Evolutionary conservation across 106 monocot genomes (phyloP).

Genomic region (Narthecium ossifragum): DNA sequence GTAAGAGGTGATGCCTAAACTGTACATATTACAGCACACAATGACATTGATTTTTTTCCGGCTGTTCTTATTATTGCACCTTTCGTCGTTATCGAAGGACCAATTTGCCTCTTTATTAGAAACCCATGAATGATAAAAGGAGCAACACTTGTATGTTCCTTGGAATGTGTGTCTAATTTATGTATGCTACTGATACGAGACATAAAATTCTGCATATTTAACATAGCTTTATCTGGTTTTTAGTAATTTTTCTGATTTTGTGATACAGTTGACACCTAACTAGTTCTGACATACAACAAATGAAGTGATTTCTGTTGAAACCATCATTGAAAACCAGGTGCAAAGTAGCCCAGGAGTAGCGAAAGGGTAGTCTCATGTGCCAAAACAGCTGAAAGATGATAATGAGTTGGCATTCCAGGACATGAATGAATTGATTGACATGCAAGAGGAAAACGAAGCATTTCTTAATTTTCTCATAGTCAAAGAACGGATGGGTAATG

Average conservation of each 20-base stretch:
- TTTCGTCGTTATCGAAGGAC: no score
- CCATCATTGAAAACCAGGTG: neutral
- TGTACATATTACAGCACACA: no score
- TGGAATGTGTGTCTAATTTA: neutral
- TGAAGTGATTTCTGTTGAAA: neutral
- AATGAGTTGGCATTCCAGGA: neutral
- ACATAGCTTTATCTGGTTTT: neutral
- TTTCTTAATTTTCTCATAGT: neutral
- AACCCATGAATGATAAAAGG: no score
- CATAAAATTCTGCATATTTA: neutral
- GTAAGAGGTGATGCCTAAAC: no score
- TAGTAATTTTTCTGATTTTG: neutral
- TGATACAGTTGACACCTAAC: neutral
- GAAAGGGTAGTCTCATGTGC: neutral
- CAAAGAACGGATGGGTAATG: slow-evolving; percentile 2
- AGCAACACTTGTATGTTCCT: no score
- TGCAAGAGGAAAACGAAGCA: neutral
- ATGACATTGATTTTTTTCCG: no score
- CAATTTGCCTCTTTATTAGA: no score
- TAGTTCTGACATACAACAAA: neutral
- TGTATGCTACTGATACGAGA: no score
- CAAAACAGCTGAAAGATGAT: neutral
- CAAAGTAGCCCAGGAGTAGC: neutral
- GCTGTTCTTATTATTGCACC: no score
- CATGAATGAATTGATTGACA: slow-evolving; percentile 2